These are phyloP conservation scores for Lipomyces yamanashiensis DNA, from an alignment of 805 yeast species.

Conservation along the genomic window DNA sequence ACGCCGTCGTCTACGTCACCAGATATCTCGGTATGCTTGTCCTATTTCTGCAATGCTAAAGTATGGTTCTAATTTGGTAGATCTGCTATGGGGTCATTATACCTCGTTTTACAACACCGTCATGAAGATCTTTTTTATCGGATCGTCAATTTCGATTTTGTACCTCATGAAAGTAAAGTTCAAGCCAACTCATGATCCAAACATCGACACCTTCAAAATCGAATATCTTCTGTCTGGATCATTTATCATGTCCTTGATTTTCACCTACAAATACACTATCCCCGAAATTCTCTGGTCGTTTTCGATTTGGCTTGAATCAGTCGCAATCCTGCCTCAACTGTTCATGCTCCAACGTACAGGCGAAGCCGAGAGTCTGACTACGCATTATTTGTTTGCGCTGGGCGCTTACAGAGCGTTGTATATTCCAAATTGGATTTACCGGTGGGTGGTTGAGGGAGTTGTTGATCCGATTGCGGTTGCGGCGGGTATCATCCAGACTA, in stretches of 20 bases:
- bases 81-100: slow-evolving; percentile 52
- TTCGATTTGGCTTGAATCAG: slow-evolving; percentile 88
- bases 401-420: slow-evolving; percentile 89
- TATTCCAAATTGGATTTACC: slow-evolving; percentile 93
- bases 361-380: slow-evolving; percentile 82
- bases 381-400: slow-evolving; percentile 91
- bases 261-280: slow-evolving; percentile 66
- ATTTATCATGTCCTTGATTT: slow-evolving; percentile 60
- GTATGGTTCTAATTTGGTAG: slow-evolving; percentile 14
- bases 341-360: slow-evolving; percentile 89
- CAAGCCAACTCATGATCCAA: slow-evolving; percentile 60
- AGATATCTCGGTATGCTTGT: slow-evolving; percentile 68
- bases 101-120: slow-evolving; percentile 70
- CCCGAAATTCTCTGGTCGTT: slow-evolving; percentile 80
- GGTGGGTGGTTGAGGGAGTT: slow-evolving; percentile 55
- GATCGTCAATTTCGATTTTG: slow-evolving; percentile 73
- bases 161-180: slow-evolving; percentile 68
- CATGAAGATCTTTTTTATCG: slow-evolving; percentile 82
- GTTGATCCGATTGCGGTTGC: slow-evolving; percentile 70
- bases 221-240: slow-evolving; percentile 72
- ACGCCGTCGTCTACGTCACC: slow-evolving; percentile 70
- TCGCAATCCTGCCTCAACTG: slow-evolving; percentile 90
- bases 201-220: slow-evolving; percentile 74
- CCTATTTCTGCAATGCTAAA: slow-evolving; percentile 37
- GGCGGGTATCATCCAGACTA: slow-evolving; percentile 86